Evolutionary conservation across 495 filamentous ascomycete genomes (phyloP).

Genomic region (Penicillium salamii): DNA sequence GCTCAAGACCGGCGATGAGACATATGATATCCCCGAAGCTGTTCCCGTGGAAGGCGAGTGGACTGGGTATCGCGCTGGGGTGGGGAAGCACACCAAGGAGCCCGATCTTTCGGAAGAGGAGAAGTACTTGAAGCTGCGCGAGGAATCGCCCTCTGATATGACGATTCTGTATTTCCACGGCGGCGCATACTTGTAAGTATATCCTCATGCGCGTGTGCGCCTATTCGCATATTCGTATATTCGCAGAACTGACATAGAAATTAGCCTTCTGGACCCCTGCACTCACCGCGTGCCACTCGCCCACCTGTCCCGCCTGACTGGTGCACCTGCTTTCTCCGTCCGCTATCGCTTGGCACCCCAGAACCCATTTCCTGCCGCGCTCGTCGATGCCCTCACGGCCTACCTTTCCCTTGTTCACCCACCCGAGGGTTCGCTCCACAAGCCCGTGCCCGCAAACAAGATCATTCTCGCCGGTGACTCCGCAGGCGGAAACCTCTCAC

Average conservation of each 20-base stretch:
- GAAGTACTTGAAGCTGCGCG: slow-evolving; percentile 71
- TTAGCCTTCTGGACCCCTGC: slow-evolving; percentile 68
- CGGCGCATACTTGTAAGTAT: slow-evolving; percentile 67
- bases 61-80: slow-evolving; percentile 69
- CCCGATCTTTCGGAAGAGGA: slow-evolving; percentile 63
- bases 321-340: slow-evolving; percentile 66
- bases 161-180: slow-evolving; percentile 88
- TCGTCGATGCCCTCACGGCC: slow-evolving; percentile 78
- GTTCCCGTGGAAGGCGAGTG: slow-evolving; percentile 76
- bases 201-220: not conserved
- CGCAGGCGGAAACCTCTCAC: slow-evolving; percentile 75
- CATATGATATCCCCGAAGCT: slow-evolving; percentile 52
- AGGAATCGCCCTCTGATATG: slow-evolving; percentile 60
- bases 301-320: slow-evolving; percentile 47
- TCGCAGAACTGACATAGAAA: slow-evolving; percentile 6
- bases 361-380: slow-evolving; percentile 74
- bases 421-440: slow-evolving; percentile 68
- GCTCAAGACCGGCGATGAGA: slow-evolving; percentile 49
- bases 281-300: slow-evolving; percentile 54
- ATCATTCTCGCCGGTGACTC: slow-evolving; percentile 85
- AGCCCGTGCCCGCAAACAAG: slow-evolving; percentile 62
- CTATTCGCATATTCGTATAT: not conserved
- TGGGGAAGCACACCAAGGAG: slow-evolving; percentile 49
- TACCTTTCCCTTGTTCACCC: slow-evolving; percentile 85
- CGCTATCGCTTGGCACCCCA: slow-evolving; percentile 90